A percentile compares a stretch with the other conserved stretches of the same genome.
phyloP scores from a whole-genome alignment of 2,329 filamentous ascomycete genomes.

The Colletotrichum brevisporum region DNA sequence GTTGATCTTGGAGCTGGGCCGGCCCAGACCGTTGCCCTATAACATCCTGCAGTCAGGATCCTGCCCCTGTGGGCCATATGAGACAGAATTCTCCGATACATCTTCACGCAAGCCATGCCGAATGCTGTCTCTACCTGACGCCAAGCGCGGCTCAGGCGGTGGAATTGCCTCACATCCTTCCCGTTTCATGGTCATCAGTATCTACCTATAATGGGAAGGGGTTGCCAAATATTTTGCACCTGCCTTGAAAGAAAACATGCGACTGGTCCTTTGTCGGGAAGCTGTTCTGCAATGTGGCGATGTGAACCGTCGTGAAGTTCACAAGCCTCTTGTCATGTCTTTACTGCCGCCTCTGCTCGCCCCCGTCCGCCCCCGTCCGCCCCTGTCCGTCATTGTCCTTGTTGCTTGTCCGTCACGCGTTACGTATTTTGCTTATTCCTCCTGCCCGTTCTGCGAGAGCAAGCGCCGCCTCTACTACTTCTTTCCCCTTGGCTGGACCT shows the following conservation, averaged over 20 bases:
- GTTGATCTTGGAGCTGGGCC: background rate
- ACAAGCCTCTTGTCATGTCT: too few relatives aligned
- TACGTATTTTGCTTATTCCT: background rate
- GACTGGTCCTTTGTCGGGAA: too few relatives aligned
- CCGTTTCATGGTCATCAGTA: background rate
- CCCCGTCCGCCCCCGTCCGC: too few relatives aligned
- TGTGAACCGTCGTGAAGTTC: background rate
- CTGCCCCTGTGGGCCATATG: background rate
- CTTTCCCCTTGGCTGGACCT: background rate
- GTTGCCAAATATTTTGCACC: too few relatives aligned
- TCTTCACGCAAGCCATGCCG: background rate
- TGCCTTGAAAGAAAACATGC: conserved; percentile 1
- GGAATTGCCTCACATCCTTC: background rate
- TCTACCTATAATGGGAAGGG: background rate
- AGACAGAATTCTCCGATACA: conserved; percentile 13
- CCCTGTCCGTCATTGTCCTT: too few relatives aligned
- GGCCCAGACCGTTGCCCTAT: background rate
- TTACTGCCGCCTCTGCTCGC: too few relatives aligned
- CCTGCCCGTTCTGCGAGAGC: background rate
- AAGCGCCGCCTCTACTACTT: too few relatives aligned
- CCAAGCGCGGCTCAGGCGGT: conserved; percentile 4
- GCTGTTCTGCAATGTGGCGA: background rate
- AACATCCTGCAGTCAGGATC: background rate
- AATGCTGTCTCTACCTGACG: conserved; percentile 11
- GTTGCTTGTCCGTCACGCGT: background rate